These are phyloP conservation scores for Drosera capensis DNA, from an alignment of 148 eudicot species.

Conservation along the genomic window DNA sequence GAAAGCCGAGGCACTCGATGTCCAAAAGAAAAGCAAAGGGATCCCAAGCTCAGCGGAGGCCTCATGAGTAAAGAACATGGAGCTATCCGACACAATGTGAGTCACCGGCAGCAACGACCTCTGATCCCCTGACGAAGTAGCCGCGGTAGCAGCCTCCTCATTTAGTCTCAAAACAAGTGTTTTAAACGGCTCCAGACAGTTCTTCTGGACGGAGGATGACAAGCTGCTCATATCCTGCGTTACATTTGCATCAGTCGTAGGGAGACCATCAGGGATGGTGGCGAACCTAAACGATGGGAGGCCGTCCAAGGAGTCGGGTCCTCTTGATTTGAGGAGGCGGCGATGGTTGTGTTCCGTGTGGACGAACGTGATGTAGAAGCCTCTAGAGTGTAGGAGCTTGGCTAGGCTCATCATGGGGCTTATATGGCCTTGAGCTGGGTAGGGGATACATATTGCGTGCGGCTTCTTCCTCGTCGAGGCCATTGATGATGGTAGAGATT, in stretches of 20 bases:
- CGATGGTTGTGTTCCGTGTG: constrained; percentile 16
- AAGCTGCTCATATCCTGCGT: not conserved
- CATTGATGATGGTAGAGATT: too few relatives aligned
- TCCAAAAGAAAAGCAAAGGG: not conserved
- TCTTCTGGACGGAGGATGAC: not conserved
- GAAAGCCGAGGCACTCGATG: not conserved
- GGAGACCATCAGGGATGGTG: constrained; percentile 29
- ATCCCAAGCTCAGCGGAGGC: not conserved
- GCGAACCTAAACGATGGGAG: constrained; percentile 13
- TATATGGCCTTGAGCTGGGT: constrained; percentile 22
- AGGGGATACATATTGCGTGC: constrained; percentile 11
- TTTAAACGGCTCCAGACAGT: not conserved
- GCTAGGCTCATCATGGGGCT: constrained; percentile 25
- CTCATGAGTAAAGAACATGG: not conserved
- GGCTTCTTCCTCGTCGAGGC: constrained; percentile 4
- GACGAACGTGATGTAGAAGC: constrained; percentile 28
- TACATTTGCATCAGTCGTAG: constrained; percentile 1
- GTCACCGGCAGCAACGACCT: not conserved
- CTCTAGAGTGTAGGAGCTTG: constrained; percentile 18
- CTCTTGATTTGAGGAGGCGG: constrained; percentile 10
- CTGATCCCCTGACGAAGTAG: too few relatives aligned
- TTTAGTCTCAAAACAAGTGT: not conserved
- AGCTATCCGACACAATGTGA: not conserved
- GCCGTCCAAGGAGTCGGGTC: constrained; percentile 3
- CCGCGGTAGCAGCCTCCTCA: not conserved